Base-by-base conservation (phyloP, 495 filamentous ascomycete species). In the Ascobolus immersus region DNA sequence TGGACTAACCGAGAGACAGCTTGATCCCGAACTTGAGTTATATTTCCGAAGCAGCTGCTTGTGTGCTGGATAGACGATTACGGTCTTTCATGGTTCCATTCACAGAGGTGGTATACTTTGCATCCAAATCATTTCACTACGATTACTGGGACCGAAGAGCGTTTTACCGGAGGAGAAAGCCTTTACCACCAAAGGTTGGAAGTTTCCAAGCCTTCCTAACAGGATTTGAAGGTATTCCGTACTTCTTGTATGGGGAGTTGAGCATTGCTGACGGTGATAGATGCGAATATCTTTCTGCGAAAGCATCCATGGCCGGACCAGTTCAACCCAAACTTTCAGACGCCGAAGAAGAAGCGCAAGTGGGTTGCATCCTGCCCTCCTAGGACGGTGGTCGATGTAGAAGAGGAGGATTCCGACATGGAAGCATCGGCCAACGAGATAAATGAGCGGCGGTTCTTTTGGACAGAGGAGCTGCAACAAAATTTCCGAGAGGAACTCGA, bases 261-360 rank as follows among this genome's bases (percentile, higher is more conserved):
- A 26, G 24, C 21, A 13, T 23, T 18, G 28, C 44, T 47, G 20
- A 9, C 12, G 33, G 18, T 17, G 12, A 17, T 14, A 49, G 86
- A 94, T 51, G 86, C 86, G 31, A 99, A 89, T 45, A 57, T 93
- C 33, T 99, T 99, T 47, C 57, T 99, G 21, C 67, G 80, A 32
- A 78, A 93, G 50, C 69, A 99, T 50, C 86, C 86, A 1, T 99
- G 86, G 86, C 86, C 86, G n/a, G 86, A 94, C 49, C 80, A 91
- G 48, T 64, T 67, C 21, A 79, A 71, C 39, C 61, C 71, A n/a
- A 66, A 69, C 0, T 77, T 81, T 44, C 65, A 70, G 37, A 65
- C 73, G 0, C 61, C 67, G 15, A 73, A 69, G 46, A 71, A 71
- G 44, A 73, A 73, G 51, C 68, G 64, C 47, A 67, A 67, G 38